A percentile compares a stretch with the other conserved stretches of the same genome.
phyloP scores from a whole-genome alignment of 2,329 filamentous ascomycete species.

The Raffaelea arxii region DNA sequence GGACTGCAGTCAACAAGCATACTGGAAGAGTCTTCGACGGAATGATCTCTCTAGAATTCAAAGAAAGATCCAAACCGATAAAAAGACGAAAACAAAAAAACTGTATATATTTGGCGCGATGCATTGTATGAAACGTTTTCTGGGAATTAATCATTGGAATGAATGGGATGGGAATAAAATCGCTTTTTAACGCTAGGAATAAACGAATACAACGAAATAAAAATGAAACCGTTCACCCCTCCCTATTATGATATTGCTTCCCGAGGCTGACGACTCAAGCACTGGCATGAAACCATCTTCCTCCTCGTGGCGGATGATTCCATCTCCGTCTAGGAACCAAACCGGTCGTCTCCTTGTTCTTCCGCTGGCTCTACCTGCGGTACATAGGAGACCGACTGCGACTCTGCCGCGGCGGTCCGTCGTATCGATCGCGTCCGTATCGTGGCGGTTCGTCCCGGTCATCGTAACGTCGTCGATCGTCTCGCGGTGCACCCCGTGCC shows the following conservation, averaged over 20 bases:
- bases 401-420: slow-evolving; percentile 30
- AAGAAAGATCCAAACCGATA: not conserved
- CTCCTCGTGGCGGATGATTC: too few relatives aligned
- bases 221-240: slow-evolving; percentile 25
- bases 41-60: too few relatives aligned
- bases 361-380: too few relatives aligned
- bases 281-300: too few relatives aligned
- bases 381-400: slow-evolving; percentile 33
- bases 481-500: slow-evolving; percentile 19
- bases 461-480: slow-evolving; percentile 29
- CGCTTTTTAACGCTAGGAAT: not conserved
- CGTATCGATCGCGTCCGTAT: slow-evolving; percentile 14
- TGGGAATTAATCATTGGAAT: too few relatives aligned
- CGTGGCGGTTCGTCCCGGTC: slow-evolving; percentile 28
- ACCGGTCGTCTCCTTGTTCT: too few relatives aligned
- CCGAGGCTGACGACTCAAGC: too few relatives aligned
- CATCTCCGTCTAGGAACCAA: too few relatives aligned
- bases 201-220: not conserved
- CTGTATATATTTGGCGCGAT: too few relatives aligned
- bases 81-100: too few relatives aligned
- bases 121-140: too few relatives aligned
- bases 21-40: slow-evolving; percentile 11
- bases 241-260: slow-evolving; percentile 29
- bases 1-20: slow-evolving; percentile 8
- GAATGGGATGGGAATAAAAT: too few relatives aligned